These are phyloP conservation scores for Suillus brevipes DNA, from an alignment of 768 basidiomycete genomes.

Conservation along the genomic window DNA sequence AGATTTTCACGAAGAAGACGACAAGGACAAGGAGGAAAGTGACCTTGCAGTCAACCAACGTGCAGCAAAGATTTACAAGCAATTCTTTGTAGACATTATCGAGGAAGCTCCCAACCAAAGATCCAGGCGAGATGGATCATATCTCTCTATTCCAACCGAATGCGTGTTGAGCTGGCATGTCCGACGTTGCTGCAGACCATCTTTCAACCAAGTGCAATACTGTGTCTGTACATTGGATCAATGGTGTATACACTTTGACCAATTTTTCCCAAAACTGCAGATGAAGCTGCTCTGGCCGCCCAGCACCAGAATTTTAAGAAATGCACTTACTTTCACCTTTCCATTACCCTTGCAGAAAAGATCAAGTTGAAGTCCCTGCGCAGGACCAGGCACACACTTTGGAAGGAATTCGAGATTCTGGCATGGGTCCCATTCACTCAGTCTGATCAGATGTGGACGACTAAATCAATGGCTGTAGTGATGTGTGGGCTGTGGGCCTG, in stretches of 20 bases:
- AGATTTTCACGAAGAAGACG: background rate
- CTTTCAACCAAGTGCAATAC: background rate
- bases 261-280: too few relatives aligned
- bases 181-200: background rate
- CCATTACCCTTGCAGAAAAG: background rate
- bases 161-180: background rate
- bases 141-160: background rate
- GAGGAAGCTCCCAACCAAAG: background rate
- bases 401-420: background rate
- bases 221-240: background rate
- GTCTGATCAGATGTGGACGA: too few relatives aligned
- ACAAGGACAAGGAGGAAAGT: background rate
- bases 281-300: too few relatives aligned
- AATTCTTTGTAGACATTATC: background rate
- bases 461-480: background rate
- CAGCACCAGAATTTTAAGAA: background rate
- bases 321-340: background rate
- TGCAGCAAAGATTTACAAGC: background rate
- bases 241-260: background rate
- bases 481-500: background rate
- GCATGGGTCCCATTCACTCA: background rate
- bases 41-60: background rate
- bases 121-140: background rate
- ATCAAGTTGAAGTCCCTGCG: background rate
- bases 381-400: background rate